These are phyloP conservation scores for Carex pumila DNA, from an alignment of 176 grass and related monocot species.

Conservation along the genomic window DNA sequence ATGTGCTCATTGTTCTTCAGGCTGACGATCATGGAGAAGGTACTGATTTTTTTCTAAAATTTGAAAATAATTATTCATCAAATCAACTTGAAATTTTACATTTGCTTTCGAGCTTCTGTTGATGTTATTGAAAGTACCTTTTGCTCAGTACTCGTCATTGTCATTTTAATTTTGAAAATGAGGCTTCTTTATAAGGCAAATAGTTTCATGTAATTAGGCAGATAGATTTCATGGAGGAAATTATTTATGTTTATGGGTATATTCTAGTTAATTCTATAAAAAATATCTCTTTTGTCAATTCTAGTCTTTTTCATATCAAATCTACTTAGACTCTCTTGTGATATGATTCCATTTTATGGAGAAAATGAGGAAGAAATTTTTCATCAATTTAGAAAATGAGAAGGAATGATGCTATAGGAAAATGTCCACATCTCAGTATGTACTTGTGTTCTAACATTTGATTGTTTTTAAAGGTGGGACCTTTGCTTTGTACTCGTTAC, in stretches of 20 bases:
- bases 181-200: neutral
- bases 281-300: neutral
- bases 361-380: neutral
- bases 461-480: conserved; percentile 48
- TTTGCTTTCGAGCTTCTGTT: neutral
- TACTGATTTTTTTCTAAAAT: neutral
- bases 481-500: conserved; percentile 74
- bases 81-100: neutral
- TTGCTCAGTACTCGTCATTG: neutral
- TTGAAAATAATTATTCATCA: neutral
- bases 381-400: neutral
- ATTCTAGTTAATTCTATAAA: neutral
- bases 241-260: neutral
- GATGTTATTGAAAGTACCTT: neutral
- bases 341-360: neutral
- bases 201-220: neutral
- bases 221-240: neutral
- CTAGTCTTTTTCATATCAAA: neutral
- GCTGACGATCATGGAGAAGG: conserved; percentile 80
- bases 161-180: neutral
- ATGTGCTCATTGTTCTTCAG: conserved; percentile 48
- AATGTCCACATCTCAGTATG: neutral
- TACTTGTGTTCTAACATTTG: neutral
- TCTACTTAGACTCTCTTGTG: neutral
- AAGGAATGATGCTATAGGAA: neutral